These are phyloP conservation scores for Stephania cephalantha DNA, from an alignment of 164 flowering plant species.

Conservation along the genomic window DNA sequence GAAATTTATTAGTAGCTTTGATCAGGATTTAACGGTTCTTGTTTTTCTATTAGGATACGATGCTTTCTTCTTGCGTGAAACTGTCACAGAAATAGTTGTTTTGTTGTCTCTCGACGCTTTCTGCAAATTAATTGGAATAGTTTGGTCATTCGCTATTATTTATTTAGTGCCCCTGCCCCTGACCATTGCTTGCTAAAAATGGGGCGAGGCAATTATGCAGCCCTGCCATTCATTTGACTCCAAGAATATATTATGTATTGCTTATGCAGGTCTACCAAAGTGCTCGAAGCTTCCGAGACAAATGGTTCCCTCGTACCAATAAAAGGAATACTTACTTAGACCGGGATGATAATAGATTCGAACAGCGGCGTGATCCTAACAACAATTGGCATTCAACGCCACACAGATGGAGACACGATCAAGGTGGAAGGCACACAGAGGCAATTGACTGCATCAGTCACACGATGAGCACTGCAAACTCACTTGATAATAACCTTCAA, in stretches of 20 bases:
- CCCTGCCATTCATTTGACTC: not conserved
- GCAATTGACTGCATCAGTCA: constrained; percentile 24
- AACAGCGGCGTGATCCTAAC: constrained; percentile 27
- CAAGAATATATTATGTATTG: not conserved
- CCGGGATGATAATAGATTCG: constrained; percentile 39
- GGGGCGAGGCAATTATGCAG: not conserved
- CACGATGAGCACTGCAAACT: constrained; percentile 9
- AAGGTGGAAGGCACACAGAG: constrained; percentile 33
- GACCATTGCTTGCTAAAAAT: not conserved
- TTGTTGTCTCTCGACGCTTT: not conserved
- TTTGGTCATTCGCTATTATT: not conserved
- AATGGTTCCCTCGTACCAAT: constrained; percentile 52
- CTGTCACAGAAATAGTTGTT: not conserved
- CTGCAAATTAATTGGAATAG: not conserved
- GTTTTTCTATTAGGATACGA: not conserved
- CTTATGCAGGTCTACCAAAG: constrained; percentile 73
- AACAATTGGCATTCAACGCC: constrained; percentile 25
- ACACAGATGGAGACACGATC: constrained; percentile 33
- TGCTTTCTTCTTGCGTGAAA: not conserved
- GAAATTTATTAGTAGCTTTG: too few relatives aligned
- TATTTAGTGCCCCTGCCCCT: not conserved
- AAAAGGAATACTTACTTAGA: constrained; percentile 38
- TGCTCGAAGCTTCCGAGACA: constrained; percentile 71
- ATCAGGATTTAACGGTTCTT: too few relatives aligned
- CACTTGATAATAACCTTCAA: constrained; percentile 16